A percentile compares a stretch with the other conserved stretches of the same genome.
phyloP scores from a whole-genome alignment of 2,329 filamentous ascomycete species.

The Nannizzia gypsea region DNA sequence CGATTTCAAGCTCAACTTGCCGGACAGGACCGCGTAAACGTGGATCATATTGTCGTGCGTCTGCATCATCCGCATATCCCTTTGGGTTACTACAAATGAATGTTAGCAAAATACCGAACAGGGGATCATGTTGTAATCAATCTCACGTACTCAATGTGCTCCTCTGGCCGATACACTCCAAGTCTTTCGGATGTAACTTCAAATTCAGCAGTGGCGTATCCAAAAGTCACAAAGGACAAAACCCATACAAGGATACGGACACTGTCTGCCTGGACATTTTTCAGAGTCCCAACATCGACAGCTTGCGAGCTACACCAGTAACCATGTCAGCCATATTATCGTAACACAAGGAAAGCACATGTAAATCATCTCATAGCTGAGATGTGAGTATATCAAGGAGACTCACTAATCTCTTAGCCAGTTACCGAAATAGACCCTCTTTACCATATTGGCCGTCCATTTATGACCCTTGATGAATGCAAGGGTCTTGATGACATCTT shows the following conservation, averaged over 20 bases:
- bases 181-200: slow-evolving; percentile 71
- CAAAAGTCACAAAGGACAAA: slow-evolving; percentile 67
- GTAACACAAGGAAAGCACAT: neutral
- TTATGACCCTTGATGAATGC: slow-evolving; percentile 70
- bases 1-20: slow-evolving; percentile 59
- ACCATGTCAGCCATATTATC: neutral
- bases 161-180: slow-evolving; percentile 67
- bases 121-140: neutral
- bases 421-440: slow-evolving; percentile 73
- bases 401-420: slow-evolving; percentile 66
- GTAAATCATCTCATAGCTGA: neutral
- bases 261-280: slow-evolving; percentile 64
- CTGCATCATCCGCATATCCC: slow-evolving; percentile 72
- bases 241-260: slow-evolving; percentile 73
- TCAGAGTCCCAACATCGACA: slow-evolving; percentile 67
- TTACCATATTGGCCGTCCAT: slow-evolving; percentile 69
- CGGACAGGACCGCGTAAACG: slow-evolving; percentile 71
- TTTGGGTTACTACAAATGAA: slow-evolving; percentile 51
- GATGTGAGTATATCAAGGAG: neutral
- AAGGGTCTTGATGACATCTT: slow-evolving; percentile 68
- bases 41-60: slow-evolving; percentile 64
- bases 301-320: slow-evolving; percentile 52
- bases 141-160: slow-evolving; percentile 37
- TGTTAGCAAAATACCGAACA: slow-evolving; percentile 42
- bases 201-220: slow-evolving; percentile 76